Evolutionary conservation across 2,329 filamentous ascomycete species (phyloP).

Genomic region (Epichloe bromicola): DNA sequence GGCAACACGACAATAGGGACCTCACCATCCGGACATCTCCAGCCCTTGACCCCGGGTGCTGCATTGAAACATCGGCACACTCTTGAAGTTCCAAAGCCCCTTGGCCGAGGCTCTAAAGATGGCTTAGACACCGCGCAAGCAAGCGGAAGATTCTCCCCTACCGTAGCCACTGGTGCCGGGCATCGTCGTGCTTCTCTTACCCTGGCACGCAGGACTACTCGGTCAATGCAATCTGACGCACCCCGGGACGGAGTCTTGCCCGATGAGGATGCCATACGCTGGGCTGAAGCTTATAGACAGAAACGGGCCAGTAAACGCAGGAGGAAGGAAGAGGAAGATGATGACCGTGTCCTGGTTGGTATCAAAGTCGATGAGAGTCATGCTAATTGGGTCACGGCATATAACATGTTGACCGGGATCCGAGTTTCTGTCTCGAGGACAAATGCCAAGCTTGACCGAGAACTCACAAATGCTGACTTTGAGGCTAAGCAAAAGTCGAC

Average conservation of each 20-base stretch:
- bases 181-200: constrained; percentile 71
- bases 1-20: constrained; percentile 23
- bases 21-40: constrained; percentile 37
- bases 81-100: constrained; percentile 66
- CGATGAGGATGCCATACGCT: constrained; percentile 82
- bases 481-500: constrained; percentile 92
- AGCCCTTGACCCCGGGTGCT: constrained; percentile 31
- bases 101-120: constrained; percentile 61
- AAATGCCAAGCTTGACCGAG: constrained; percentile 90
- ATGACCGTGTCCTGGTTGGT: constrained; percentile 87
- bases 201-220: constrained; percentile 65
- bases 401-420: constrained; percentile 99
- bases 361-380: constrained; percentile 97
- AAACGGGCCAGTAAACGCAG: constrained; percentile 81
- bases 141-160: constrained; percentile 72
- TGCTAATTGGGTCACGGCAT: constrained; percentile 93
- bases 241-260: constrained; percentile 71
- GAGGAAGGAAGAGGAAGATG: constrained; percentile 74
- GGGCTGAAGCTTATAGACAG: constrained; percentile 86
- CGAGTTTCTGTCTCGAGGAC: constrained; percentile 92
- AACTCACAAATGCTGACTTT: constrained; percentile 85
- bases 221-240: constrained; percentile 73
- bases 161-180: constrained; percentile 37
- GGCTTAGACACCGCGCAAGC: constrained; percentile 51
- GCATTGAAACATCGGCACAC: constrained; percentile 73